Conservation (phyloP, 2,329 filamentous ascomycete genomes). For the Delphinella strobiligena region DNA sequence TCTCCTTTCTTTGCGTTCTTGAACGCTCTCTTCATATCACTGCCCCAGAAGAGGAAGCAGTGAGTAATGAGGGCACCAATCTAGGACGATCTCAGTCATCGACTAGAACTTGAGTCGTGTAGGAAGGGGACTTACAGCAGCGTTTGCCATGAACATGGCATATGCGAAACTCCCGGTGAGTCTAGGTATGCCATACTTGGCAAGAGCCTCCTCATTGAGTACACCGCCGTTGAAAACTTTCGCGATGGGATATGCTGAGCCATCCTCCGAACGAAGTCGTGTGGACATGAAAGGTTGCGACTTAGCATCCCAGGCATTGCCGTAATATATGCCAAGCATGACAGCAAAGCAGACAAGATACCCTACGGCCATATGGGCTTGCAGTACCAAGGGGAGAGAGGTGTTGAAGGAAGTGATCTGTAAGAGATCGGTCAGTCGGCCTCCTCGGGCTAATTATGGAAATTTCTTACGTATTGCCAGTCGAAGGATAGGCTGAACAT, state of each 20-base stretch:
- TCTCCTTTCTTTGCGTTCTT: constrained; percentile 32
- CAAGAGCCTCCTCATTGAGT: constrained; percentile 31
- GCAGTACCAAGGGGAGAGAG: constrained; percentile 39
- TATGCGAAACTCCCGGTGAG: constrained; percentile 35
- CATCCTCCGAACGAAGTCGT: constrained; percentile 28
- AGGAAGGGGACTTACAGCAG: constrained; percentile 26
- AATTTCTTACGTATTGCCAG: constrained; percentile 33
- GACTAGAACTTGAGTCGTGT: too few relatives aligned
- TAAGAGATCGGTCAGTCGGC: constrained; percentile 2
- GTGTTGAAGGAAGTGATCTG: constrained; percentile 43
- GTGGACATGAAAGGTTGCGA: constrained; percentile 46
- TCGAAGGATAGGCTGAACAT: constrained; percentile 40
- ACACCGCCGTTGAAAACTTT: constrained; percentile 27
- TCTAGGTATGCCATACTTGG: constrained; percentile 33
- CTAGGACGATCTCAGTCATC: too few relatives aligned
- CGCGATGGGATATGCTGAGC: constrained; percentile 27
- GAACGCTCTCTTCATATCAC: constrained; percentile 37
- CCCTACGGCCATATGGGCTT: constrained; percentile 32
- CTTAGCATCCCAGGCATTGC: constrained; percentile 34
- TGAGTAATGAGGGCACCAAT: constrained; percentile 45
- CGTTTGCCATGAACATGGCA: constrained; percentile 44
- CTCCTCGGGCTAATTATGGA: not conserved
- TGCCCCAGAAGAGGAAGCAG: constrained; percentile 43
- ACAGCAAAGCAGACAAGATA: constrained; percentile 37
- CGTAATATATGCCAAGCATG: constrained; percentile 43